A percentile compares a stretch with the other conserved stretches of the same genome.
These are phyloP conservation scores for Dendrobium catenatum DNA, from an alignment of 106 monocot genomes.

Conservation along the genomic window DNA sequence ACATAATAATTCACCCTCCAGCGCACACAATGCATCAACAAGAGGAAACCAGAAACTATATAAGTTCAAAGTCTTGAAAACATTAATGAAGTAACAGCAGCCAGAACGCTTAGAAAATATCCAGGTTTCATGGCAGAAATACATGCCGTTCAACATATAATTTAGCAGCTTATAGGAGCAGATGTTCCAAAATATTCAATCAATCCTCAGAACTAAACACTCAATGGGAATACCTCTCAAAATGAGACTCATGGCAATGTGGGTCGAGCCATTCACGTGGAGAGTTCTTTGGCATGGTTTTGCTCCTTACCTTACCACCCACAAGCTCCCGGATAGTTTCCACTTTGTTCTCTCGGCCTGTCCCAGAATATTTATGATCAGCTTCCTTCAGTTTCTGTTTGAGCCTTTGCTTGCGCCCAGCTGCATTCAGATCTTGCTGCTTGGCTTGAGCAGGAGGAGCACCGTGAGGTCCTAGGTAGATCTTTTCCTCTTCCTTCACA, in stretches of 20 bases:
- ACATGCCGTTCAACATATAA: background rate
- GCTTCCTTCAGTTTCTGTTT: slow-evolving; percentile 73
- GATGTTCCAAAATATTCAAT: background rate
- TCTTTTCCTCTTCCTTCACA: slow-evolving; percentile 52
- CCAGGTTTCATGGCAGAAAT: background rate
- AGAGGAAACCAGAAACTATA: background rate
- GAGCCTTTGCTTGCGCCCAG: slow-evolving; percentile 43
- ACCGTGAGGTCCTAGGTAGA: slow-evolving; percentile 89
- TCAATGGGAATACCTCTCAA: slow-evolving; percentile 41
- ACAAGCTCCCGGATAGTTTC: slow-evolving; percentile 46
- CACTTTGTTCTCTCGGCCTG: slow-evolving; percentile 47
- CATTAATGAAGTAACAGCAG: background rate
- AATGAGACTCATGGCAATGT: slow-evolving; percentile 73
- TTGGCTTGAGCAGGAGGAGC: slow-evolving; percentile 55
- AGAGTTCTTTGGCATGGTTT: slow-evolving; percentile 27
- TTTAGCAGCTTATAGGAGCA: background rate
- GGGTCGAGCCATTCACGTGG: slow-evolving; percentile 77
- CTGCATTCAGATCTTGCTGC: slow-evolving; percentile 28
- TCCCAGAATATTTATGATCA: slow-evolving; percentile 37
- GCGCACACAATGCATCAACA: too few relatives aligned
- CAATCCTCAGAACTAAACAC: background rate
- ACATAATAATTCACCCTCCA: too few relatives aligned
- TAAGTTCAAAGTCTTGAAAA: background rate
- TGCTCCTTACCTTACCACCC: slow-evolving; percentile 16
- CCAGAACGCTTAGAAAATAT: background rate